Evolutionary conservation across 1,284 basidiomycete species (phyloP).

Genomic region (Afroboletus lepidellus): DNA sequence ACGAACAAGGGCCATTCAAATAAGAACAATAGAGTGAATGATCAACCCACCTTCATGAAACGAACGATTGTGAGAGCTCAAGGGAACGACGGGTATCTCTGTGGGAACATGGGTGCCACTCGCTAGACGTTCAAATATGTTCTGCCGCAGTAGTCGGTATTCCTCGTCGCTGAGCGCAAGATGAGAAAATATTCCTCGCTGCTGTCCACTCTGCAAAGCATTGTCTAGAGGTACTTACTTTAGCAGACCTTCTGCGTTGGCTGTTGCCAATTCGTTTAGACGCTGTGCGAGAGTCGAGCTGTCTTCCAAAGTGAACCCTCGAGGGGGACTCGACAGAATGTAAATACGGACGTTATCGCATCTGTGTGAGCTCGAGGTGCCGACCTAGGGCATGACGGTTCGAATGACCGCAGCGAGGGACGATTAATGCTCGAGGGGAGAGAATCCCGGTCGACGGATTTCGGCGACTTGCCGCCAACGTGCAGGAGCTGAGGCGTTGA

Average conservation of each 20-base stretch:
- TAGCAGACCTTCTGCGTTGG: constrained; percentile 73
- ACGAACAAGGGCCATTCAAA: constrained; percentile 1
- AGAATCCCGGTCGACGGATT: constrained; percentile 19
- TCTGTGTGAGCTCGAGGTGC: constrained; percentile 49
- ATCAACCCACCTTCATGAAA: constrained; percentile 16
- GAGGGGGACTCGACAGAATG: constrained; percentile 12
- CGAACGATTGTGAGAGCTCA: constrained; percentile 24
- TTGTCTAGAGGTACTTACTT: constrained; percentile 47
- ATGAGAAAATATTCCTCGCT: constrained; percentile 8
- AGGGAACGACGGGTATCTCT: constrained; percentile 60
- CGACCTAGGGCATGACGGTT: constrained; percentile 18
- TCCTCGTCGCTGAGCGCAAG: constrained; percentile 61
- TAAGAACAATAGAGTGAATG: not conserved
- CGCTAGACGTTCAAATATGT: constrained; percentile 71
- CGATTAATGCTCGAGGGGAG: constrained; percentile 6
- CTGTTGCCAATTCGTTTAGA: constrained; percentile 71
- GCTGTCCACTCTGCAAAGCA: not conserved
- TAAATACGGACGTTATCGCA: constrained; percentile 60
- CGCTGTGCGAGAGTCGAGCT: constrained; percentile 74
- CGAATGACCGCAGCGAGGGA: constrained; percentile 25
- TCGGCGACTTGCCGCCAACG: constrained; percentile 20
- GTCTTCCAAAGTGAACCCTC: constrained; percentile 16
- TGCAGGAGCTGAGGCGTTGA: constrained; percentile 27
- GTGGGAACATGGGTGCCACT: constrained; percentile 54
- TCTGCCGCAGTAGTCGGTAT: constrained; percentile 72